Base-by-base conservation (phyloP, 2,329 filamentous ascomycete species). In the Fusarium keratoplasticum region DNA sequence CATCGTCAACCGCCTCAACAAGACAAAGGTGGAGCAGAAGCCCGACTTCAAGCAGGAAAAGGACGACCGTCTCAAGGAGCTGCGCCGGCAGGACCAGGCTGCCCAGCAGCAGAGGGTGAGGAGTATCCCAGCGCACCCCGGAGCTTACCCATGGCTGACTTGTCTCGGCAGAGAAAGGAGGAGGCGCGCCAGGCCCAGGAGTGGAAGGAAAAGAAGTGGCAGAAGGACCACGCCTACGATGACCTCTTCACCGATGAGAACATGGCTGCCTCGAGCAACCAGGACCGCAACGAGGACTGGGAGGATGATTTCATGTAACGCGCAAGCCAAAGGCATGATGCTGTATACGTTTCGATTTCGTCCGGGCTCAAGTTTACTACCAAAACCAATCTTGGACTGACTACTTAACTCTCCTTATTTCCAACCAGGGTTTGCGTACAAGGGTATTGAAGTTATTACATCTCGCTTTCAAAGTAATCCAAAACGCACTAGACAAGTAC, bases 151-250 rank as follows among this genome's bases (percentile, higher is more conserved):
- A 38, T 38, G 55, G 13, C 27, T 50, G 33, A 27, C 18, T 31
- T 29, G n/a, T 64, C 66, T 18, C 25, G 29, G 13, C 63, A 94
- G 93, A 92, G 90, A 83, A 95, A 95, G 81, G 93, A 95, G 81
- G 94, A 96, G 78, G 90, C 90, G 0, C 86, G 87, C 40, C 81
- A 95, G 55, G 89, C 91, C 59, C 92, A 95, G 82, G 94, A 98
- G 85, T 89, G 94, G 74, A 93, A 94, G 83, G 93, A 97, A 83
- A 90, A 96, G 84, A 97, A 97, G 83, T 97, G 92, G 88, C 94
- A 97, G 83, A 96, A 96, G 84, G 95, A 98, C n/a, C 96, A 99
- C 84, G 96, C 95, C 2, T 99, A 99, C 82, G 96, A 98, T 81
- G 95, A 98, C 55, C 84, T 98, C 63, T 95, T 98, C 82, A 91